These are phyloP conservation scores for Chrysanthemum seticuspe DNA, from an alignment of 129 eudicot species.

Conservation along the genomic window DNA sequence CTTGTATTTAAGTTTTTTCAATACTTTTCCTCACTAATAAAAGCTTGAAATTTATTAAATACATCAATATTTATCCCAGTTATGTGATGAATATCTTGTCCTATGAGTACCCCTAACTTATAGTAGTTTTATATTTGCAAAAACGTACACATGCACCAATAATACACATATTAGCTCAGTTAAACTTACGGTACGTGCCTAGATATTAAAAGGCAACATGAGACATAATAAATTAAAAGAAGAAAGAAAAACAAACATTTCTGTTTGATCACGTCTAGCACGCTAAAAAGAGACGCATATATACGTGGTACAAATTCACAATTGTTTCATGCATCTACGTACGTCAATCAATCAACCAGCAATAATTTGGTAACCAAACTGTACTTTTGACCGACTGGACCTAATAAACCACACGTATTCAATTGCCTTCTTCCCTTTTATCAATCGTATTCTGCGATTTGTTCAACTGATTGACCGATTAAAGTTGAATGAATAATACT, in stretches of 20 bases:
- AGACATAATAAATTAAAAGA: background rate
- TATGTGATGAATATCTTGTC: too few relatives aligned
- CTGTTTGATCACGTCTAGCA: background rate
- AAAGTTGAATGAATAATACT: background rate
- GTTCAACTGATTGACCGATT: background rate
- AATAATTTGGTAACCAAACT: conserved; percentile 14
- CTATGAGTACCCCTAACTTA: too few relatives aligned
- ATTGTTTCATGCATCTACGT: conserved; percentile 7
- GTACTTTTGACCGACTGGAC: conserved; percentile 17
- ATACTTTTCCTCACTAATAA: too few relatives aligned
- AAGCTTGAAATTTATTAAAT: too few relatives aligned
- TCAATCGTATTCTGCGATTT: background rate
- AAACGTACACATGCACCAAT: too few relatives aligned
- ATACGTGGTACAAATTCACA: conserved; percentile 14
- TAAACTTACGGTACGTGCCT: too few relatives aligned
- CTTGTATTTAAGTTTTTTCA: too few relatives aligned
- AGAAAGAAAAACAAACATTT: background rate
- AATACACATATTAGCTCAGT: too few relatives aligned
- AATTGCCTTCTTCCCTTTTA: conserved; percentile 9
- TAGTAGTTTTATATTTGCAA: too few relatives aligned
- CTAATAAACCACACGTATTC: conserved; percentile 9
- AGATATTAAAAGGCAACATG: too few relatives aligned
- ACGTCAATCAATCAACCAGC: conserved; percentile 22
- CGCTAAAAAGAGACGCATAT: background rate
- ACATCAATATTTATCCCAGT: too few relatives aligned